Evolutionary conservation across 805 yeast species (phyloP).

Genomic region (Wickerhamomyces chambardii): DNA sequence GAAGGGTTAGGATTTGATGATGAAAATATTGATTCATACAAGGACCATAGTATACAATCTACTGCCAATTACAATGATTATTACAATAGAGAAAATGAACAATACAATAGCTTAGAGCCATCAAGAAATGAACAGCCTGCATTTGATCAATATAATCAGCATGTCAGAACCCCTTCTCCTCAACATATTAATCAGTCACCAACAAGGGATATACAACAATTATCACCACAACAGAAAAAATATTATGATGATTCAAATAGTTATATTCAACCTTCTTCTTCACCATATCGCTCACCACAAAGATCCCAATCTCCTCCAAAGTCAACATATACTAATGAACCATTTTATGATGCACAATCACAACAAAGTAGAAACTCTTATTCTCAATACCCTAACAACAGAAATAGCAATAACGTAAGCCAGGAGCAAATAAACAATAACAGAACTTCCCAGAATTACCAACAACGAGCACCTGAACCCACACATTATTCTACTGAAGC

Average conservation of each 20-base stretch:
- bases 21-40: neutral
- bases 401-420: too few species aligned
- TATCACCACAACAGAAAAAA: constrained; percentile 1
- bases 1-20: constrained; percentile 12
- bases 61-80: neutral
- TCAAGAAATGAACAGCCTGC: constrained; percentile 2
- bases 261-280: too few species aligned
- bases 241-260: too few species aligned
- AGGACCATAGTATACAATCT: too few species aligned
- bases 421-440: too few species aligned
- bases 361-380: too few species aligned
- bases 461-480: too few species aligned
- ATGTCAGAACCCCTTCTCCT: too few species aligned
- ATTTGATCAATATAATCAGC: neutral
- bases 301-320: constrained; percentile 8
- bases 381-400: neutral
- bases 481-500: too few species aligned
- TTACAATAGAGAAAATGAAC: neutral
- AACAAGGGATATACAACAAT: too few species aligned
- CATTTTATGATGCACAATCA: constrained; percentile 7
- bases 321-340: constrained; percentile 4
- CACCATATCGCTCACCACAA: neutral
- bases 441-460: too few species aligned
- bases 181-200: constrained; percentile 2
- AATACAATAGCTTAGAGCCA: constrained; percentile 8